phyloP scores from a whole-genome alignment of 345 rosid genomes.

The Eucalyptus camaldulensis region DNA sequence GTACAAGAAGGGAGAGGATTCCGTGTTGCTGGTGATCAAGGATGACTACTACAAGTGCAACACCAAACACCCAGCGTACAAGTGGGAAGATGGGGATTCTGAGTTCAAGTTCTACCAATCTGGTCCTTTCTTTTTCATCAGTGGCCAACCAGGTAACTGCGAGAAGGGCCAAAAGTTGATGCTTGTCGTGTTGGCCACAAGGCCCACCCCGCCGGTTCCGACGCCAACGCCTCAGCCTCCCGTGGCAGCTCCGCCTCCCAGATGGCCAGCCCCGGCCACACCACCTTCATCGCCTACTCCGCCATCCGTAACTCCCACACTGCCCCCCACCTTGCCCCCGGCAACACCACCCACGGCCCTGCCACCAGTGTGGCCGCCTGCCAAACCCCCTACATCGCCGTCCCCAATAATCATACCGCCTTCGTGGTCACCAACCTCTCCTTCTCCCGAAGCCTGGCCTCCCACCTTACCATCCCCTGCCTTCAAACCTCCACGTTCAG shows the following conservation, averaged over 20 bases:
- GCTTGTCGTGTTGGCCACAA: not conserved
- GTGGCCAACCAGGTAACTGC: constrained; percentile 1
- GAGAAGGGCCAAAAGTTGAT: constrained; percentile 2
- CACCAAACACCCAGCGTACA: not conserved
- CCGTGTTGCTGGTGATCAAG: not conserved
- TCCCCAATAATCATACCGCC: not conserved
- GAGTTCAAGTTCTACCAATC: not conserved
- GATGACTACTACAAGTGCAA: constrained; percentile 1
- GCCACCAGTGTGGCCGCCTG: not conserved
- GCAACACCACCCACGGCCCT: not conserved
- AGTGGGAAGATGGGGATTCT: not conserved
- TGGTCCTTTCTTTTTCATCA: constrained; percentile 7
- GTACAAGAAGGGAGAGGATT: not conserved
- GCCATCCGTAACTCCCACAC: not conserved
- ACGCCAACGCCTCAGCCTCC: not conserved
- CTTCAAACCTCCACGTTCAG: not conserved
- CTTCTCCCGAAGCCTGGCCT: not conserved
- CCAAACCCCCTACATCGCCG: not conserved
- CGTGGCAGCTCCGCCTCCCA: not conserved
- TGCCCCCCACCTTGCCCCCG: not conserved
- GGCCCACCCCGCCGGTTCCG: not conserved
- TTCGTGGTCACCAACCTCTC: not conserved
- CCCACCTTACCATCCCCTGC: not conserved
- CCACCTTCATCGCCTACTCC: not conserved
- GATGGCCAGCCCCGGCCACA: not conserved